These are phyloP conservation scores for Myochromella boudieri DNA, from an alignment of 768 basidiomycete species.

Conservation along the genomic window DNA sequence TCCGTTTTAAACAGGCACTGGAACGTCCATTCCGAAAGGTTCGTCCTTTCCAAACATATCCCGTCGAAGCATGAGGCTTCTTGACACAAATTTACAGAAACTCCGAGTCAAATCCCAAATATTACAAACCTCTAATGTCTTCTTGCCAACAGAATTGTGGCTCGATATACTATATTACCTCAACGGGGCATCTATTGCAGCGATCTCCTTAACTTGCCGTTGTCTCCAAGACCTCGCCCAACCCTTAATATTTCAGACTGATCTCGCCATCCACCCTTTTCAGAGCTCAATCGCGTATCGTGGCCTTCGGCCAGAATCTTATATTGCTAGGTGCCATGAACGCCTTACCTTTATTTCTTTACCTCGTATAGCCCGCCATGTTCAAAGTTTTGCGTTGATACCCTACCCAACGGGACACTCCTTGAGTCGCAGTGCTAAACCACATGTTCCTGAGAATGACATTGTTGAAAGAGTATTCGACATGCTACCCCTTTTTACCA, in stretches of 20 bases:
- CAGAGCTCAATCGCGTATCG: slow-evolving; percentile 20
- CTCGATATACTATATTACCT: slow-evolving; percentile 14
- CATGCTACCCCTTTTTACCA: slow-evolving; percentile 13
- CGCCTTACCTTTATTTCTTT: slow-evolving; percentile 17
- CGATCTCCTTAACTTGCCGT: slow-evolving; percentile 15
- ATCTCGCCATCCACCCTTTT: slow-evolving; percentile 18
- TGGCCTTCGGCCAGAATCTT: slow-evolving; percentile 12
- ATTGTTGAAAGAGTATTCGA: slow-evolving; percentile 10
- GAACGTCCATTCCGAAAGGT: no score
- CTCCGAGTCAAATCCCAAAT: no score
- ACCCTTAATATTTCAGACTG: slow-evolving; percentile 16
- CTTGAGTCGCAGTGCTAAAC: slow-evolving; percentile 9
- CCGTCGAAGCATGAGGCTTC: no score
- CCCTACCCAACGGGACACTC: slow-evolving; percentile 21
- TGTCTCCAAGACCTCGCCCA: slow-evolving; percentile 17
- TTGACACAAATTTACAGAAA: no score
- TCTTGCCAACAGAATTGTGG: slow-evolving; percentile 23
- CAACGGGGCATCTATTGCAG: slow-evolving; percentile 2
- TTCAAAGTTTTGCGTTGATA: slow-evolving; percentile 16
- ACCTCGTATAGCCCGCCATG: slow-evolving; percentile 7
- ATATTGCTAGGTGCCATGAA: slow-evolving; percentile 11
- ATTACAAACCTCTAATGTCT: slow-evolving; percentile 6
- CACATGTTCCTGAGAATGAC: slow-evolving; percentile 14
- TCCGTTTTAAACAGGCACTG: no score
- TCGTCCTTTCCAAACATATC: no score